Evolutionary conservation across 78 protist genomes (phyloP), one percentile per base, ranked within the genome.

Genomic region (Dictyostelium purpureum): DNA sequence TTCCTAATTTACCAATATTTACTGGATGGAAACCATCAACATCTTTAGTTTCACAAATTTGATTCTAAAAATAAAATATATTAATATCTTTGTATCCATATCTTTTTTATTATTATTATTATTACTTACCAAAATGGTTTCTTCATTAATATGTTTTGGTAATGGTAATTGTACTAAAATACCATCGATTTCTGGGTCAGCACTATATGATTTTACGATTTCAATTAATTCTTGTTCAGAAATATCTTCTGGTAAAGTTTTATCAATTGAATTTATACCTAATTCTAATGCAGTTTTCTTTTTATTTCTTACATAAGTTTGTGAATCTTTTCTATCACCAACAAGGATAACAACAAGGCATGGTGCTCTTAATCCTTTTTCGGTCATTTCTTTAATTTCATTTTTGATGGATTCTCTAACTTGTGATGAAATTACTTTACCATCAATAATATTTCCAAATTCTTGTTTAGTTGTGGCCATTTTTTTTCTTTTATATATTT

Each of bases 111-210:
- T 79, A 19, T 4, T 33, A 10, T 14, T 45, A 65, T 24, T 75
- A 16, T 24, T 2, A 42, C 77, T 19, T 70, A 71, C 90, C 24
- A 97, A 57, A 19, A 94, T 59, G 26, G 35, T 19, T 43, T 42
- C 65, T 73, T 98, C 99, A 79, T 96, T 54, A n/a, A 98, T 89
- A 79, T 98, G 99, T 31, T 42, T 9, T 28, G 99, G 99, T 14
- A 98, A 97, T 7, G 99, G 99, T 31, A 98, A 95, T 90, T 98
- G 99, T 7, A 98, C 99, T 12, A 98, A 56, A 61, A 98, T 92
- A 82, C 96, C 96, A 66, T 94, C 90, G 49, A 94, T 69, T n/a
- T 47, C 73, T 26, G 28, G 45, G 4, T 70, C 31, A 26, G 63
- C 43, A 33, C 82, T 79, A 26, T 61, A 82, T n/a, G 59, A 59